Evolutionary conservation across 352 stramenopile species (phyloP).

Genomic region (Phytopythium montanum): DNA sequence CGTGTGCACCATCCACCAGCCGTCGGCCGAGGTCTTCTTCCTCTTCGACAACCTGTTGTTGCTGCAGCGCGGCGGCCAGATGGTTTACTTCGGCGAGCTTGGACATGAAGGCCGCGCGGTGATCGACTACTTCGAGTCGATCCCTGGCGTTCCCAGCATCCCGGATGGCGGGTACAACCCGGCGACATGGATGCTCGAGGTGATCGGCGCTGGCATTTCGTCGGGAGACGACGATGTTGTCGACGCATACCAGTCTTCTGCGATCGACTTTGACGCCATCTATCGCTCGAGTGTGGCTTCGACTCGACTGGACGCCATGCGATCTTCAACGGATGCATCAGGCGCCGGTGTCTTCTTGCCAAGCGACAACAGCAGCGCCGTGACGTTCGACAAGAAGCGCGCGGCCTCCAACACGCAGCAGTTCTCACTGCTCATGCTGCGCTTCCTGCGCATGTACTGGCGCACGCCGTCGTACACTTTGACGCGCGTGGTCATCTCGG

Average conservation of each 20-base stretch:
- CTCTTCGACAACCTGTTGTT: slow-evolving; percentile 83
- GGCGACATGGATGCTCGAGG: slow-evolving; percentile 85
- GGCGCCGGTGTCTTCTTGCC: no score
- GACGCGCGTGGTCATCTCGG: slow-evolving; percentile 56
- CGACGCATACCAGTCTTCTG: no score
- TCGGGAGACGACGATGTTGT: no score
- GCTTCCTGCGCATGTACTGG: slow-evolving; percentile 33
- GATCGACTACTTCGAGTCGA: slow-evolving; percentile 54
- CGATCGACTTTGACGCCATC: no score
- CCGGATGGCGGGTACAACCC: slow-evolving; percentile 71
- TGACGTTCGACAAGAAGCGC: slow-evolving; percentile 7
- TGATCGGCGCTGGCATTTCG: slow-evolving; percentile 35
- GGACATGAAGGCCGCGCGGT: slow-evolving; percentile 43
- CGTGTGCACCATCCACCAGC: slow-evolving; percentile 54
- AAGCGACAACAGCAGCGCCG: no score
- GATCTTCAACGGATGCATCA: no score
- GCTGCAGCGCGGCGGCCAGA: slow-evolving; percentile 75
- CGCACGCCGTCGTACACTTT: slow-evolving; percentile 36
- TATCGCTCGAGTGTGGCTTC: no score
- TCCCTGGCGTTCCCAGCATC: slow-evolving; percentile 37
- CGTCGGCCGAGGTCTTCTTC: slow-evolving; percentile 46
- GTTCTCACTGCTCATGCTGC: slow-evolving; percentile 43
- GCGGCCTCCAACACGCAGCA: slow-evolving; percentile 28
- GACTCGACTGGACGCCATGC: no score
- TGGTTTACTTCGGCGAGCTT: slow-evolving; percentile 84